These are phyloP conservation scores for Aspergillus transmontanensis DNA, from an alignment of 2,329 filamentous ascomycete genomes.

Conservation along the genomic window DNA sequence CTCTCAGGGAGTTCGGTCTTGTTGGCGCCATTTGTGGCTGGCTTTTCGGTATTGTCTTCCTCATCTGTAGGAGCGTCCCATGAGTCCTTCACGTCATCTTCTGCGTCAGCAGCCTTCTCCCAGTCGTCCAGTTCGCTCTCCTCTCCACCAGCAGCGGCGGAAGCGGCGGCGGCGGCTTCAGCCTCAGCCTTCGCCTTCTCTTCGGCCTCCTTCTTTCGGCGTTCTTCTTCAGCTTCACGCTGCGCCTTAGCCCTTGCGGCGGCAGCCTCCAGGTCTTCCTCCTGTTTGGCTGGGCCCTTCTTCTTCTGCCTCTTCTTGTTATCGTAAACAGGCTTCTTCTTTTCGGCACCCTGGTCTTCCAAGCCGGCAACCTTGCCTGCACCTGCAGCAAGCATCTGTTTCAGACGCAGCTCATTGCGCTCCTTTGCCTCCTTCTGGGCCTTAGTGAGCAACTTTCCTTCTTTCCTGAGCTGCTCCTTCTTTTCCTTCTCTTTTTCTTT, in stretches of 20 bases:
- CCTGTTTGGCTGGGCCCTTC: conserved; percentile 67
- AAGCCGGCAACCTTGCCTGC: conserved; percentile 48
- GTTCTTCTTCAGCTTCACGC: conserved; percentile 56
- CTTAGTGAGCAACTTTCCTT: conserved; percentile 54
- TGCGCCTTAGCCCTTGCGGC: conserved; percentile 50
- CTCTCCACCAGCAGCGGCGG: conserved; percentile 57
- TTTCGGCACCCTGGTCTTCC: conserved; percentile 55
- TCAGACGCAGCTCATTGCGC: conserved; percentile 51
- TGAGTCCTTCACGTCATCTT: conserved; percentile 79
- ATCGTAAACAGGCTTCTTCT: conserved; percentile 77
- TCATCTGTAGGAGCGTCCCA: conserved; percentile 72
- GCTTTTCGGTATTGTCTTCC: conserved; percentile 65
- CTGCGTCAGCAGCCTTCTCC: conserved; percentile 77
- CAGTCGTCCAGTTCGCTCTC: conserved; percentile 72
- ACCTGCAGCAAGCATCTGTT: conserved; percentile 53
- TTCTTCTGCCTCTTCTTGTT: conserved; percentile 69
- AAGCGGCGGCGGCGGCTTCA: conserved; percentile 66
- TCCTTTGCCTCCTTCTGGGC: conserved; percentile 51
- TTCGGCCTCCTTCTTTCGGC: conserved; percentile 69
- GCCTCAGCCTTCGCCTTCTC: conserved; percentile 71
- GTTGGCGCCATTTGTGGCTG: conserved; percentile 21
- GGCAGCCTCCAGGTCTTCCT: conserved; percentile 56
- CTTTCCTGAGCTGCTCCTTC: conserved; percentile 52
- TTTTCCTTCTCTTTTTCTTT: conserved; percentile 55
- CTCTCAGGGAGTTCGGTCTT: conserved; percentile 25